phyloP scores from a whole-genome alignment of 2,329 filamentous ascomycete species.

The Beauveria bassiana region DNA sequence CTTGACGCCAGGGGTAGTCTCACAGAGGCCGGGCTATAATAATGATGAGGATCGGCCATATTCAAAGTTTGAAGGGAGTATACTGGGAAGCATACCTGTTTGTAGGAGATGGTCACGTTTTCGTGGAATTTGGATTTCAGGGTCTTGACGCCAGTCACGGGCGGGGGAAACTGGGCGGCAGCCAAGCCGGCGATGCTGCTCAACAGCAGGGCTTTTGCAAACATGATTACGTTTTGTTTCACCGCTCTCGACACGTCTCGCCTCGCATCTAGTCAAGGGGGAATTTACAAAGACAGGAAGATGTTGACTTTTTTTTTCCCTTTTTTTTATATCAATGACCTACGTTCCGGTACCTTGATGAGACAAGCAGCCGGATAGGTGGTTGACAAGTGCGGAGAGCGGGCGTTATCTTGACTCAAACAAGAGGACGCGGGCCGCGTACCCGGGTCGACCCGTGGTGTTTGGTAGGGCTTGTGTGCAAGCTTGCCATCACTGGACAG shows the following conservation, averaged over 20 bases:
- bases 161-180: conserved; percentile 24
- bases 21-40: conserved; percentile 46
- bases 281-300: not conserved
- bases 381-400: not conserved
- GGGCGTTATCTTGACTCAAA: not conserved
- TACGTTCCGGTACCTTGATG: not conserved
- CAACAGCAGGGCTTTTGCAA: conserved; percentile 13
- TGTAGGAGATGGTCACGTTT: conserved; percentile 55
- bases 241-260: not conserved
- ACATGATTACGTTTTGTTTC: not conserved
- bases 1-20: conserved; percentile 51
- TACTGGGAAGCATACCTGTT: conserved; percentile 34
- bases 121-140: conserved; percentile 51
- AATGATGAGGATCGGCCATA: conserved; percentile 13
- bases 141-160: conserved; percentile 31
- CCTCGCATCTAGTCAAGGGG: too few relatives aligned
- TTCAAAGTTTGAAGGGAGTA: conserved; percentile 29
- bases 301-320: too few relatives aligned
- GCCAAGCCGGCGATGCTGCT: conserved; percentile 17
- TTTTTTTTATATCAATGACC: too few relatives aligned
- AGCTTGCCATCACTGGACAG: too few relatives aligned
- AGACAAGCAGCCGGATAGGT: not conserved
- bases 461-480: not conserved
- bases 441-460: not conserved
- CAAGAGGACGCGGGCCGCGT: not conserved